Conservation (phyloP, 306 rosid genomes). For the Argentina anserina region DNA sequence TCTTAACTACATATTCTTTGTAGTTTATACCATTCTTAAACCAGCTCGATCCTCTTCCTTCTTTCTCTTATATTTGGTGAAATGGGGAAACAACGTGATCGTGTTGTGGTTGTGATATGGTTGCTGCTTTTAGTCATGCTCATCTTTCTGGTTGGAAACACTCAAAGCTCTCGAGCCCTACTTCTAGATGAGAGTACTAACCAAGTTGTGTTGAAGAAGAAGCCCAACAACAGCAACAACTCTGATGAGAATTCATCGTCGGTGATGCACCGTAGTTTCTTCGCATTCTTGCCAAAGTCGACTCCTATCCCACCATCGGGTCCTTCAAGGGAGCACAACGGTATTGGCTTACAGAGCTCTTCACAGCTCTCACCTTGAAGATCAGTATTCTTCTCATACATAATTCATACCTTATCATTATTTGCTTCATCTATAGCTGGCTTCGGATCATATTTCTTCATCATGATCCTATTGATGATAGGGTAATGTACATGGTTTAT, state of each 20-base stretch:
- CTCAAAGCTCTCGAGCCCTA: constrained; percentile 31
- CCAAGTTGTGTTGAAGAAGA: constrained; percentile 24
- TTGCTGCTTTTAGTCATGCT: constrained; percentile 27
- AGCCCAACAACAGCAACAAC: constrained; percentile 22
- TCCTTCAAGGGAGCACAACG: constrained; percentile 78
- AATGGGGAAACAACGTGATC: constrained; percentile 42
- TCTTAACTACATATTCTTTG: neutral
- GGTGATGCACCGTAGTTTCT: constrained; percentile 27
- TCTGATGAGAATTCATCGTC: constrained; percentile 22
- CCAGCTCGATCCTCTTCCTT: neutral
- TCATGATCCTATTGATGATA: neutral
- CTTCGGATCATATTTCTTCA: neutral
- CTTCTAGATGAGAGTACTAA: neutral
- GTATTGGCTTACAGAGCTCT: constrained; percentile 48
- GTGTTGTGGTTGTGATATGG: constrained; percentile 12
- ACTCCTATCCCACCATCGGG: constrained; percentile 73
- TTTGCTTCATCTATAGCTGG: neutral
- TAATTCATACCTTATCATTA: neutral
- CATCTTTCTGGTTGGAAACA: constrained; percentile 23
- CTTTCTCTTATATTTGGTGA: constrained; percentile 7
- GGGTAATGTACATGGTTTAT: neutral
- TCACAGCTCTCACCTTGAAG: constrained; percentile 39
- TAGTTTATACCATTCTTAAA: constrained; percentile 13
- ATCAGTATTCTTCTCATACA: neutral
- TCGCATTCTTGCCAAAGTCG: constrained; percentile 63